phyloP scores from a whole-genome alignment of 2,329 filamentous ascomycete genomes.

The Calonectria pseudoreteaudii region DNA sequence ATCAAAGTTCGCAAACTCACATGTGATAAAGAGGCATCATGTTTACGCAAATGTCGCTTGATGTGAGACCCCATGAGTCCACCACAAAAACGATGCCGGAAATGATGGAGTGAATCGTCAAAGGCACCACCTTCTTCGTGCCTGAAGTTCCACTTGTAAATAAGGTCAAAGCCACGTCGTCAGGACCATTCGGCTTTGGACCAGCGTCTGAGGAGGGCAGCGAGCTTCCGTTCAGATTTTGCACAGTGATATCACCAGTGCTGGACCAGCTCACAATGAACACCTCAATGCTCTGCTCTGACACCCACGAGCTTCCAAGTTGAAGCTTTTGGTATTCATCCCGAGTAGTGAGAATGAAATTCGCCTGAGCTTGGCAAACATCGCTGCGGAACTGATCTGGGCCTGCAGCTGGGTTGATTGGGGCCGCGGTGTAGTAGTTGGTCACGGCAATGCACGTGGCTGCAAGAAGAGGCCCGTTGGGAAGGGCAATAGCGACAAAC shows the following conservation, averaged over 20 bases:
- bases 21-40: constrained; percentile 71
- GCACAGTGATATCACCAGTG: constrained; percentile 51
- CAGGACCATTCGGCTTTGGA: constrained; percentile 52
- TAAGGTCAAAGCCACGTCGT: constrained; percentile 63
- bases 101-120: constrained; percentile 62
- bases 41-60: constrained; percentile 64
- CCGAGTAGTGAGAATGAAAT: constrained; percentile 58
- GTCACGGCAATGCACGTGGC: constrained; percentile 61
- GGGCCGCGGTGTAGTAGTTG: constrained; percentile 63
- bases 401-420: constrained; percentile 62
- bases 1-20: constrained; percentile 48
- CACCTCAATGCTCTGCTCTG: constrained; percentile 50
- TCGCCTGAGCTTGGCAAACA: constrained; percentile 59
- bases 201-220: neutral
- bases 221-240: neutral
- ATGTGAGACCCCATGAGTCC: constrained; percentile 63
- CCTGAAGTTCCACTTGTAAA: constrained; percentile 70
- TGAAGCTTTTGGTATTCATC: constrained; percentile 54
- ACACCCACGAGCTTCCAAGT: constrained; percentile 46
- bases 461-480: constrained; percentile 66
- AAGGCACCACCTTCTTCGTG: constrained; percentile 69
- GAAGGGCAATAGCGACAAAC: constrained; percentile 62
- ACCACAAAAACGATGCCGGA: constrained; percentile 64
- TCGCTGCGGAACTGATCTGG: constrained; percentile 63
- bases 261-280: constrained; percentile 53